Percentiles rank a stretch among this genome's conserved stretches.
Conservation (phyloP, 73 alveolate genomes). For the Paramecium pentaurelia region DNA sequence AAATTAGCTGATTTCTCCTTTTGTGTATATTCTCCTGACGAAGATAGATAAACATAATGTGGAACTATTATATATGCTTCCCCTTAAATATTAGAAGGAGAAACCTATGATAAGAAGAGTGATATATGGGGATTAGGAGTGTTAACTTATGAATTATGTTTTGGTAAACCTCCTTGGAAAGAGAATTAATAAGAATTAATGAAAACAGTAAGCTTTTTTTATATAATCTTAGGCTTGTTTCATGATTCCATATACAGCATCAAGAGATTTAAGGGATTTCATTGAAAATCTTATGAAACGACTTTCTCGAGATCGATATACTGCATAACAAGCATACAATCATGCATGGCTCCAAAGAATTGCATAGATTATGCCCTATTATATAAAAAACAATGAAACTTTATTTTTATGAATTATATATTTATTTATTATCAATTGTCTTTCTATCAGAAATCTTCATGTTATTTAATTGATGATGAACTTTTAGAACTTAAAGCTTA, state of each 20-base stretch:
- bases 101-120: constrained; percentile 77
- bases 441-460: neutral
- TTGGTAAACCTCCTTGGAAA: constrained; percentile 85
- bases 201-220: neutral
- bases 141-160: constrained; percentile 88
- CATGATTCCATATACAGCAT: constrained; percentile 18
- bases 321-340: constrained; percentile 1
- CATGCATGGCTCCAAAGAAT: constrained; percentile 18
- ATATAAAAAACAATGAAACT: neutral
- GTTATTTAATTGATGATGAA: neutral
- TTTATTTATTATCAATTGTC: neutral
- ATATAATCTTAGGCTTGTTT: neutral
- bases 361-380: neutral
- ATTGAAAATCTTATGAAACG: neutral
- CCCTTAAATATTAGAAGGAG: constrained; percentile 91
- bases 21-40: constrained; percentile 47
- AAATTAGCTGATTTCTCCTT: constrained; percentile 27
- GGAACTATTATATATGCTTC: constrained; percentile 98
- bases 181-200: neutral
- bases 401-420: neutral
- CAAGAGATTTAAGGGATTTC: constrained; percentile 25
- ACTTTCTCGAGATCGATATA: constrained; percentile 14
- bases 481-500: neutral
- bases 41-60: constrained; percentile 89
- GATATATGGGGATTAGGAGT: constrained; percentile 96